A percentile compares a stretch with the other conserved stretches of the same genome.
These are phyloP conservation scores for Colletotrichum plurivorum DNA, from an alignment of 2,329 filamentous ascomycete genomes.

Conservation along the genomic window DNA sequence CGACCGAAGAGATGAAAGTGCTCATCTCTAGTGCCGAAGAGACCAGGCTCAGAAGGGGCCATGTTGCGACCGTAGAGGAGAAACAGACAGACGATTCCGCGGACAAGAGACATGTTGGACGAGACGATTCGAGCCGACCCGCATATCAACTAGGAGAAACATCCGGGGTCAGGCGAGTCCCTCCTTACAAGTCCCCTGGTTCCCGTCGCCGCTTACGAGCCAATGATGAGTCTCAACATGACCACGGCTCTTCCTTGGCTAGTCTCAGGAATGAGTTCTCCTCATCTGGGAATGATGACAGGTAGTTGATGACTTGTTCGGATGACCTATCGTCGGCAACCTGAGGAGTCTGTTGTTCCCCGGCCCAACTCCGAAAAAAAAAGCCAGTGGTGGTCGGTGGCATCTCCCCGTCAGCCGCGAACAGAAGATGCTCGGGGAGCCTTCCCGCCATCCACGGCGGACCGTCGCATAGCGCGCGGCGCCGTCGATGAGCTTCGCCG, in stretches of 20 bases:
- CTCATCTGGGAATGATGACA: conserved; percentile 3
- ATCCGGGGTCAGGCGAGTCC: neutral
- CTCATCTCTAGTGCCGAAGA: neutral
- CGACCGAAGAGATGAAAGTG: conserved; percentile 10
- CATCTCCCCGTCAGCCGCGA: conserved; percentile 1
- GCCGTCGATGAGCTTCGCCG: neutral
- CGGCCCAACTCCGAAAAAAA: neutral
- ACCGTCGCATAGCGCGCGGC: conserved; percentile 9
- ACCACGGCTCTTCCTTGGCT: neutral
- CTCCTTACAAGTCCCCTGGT: neutral
- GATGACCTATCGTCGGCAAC: neutral
- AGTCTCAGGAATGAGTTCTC: neutral
- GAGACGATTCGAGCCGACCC: neutral
- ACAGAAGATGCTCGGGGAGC: conserved; percentile 5
- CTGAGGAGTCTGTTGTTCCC: neutral
- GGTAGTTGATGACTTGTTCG: neutral
- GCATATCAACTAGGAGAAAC: neutral
- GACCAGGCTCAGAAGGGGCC: neutral
- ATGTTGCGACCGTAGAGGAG: neutral
- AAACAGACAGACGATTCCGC: neutral
- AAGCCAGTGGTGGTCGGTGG: conserved; percentile 8
- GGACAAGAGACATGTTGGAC: neutral
- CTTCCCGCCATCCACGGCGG: conserved; percentile 4
- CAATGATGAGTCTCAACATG: conserved; percentile 1
- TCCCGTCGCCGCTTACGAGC: neutral